phyloP scores from a whole-genome alignment of 2,329 filamentous ascomycete genomes.

The Hymenoscyphus linearis region DNA sequence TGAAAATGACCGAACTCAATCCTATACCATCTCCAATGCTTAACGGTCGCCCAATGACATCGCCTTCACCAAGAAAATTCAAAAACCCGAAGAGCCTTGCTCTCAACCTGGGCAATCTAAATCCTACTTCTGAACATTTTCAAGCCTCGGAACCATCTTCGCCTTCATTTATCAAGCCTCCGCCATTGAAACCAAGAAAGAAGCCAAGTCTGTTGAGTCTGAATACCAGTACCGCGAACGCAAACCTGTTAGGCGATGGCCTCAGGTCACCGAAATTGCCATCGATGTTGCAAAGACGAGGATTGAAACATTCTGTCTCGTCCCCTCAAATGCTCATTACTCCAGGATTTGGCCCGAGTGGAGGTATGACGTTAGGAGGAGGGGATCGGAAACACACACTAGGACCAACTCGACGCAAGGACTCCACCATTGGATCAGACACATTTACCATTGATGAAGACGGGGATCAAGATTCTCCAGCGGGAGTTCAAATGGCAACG shows the following conservation, averaged over 20 bases:
- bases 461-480: slow-evolving; percentile 43
- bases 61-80: slow-evolving; percentile 64
- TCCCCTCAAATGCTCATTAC: slow-evolving; percentile 61
- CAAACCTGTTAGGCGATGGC: slow-evolving; percentile 44
- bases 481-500: slow-evolving; percentile 57
- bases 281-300: slow-evolving; percentile 56
- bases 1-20: slow-evolving; percentile 32
- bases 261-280: slow-evolving; percentile 49
- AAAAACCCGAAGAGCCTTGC: slow-evolving; percentile 82
- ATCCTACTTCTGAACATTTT: slow-evolving; percentile 41
- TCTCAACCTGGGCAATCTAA: slow-evolving; percentile 54
- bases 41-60: slow-evolving; percentile 55
- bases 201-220: slow-evolving; percentile 75
- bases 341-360: slow-evolving; percentile 53
- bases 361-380: slow-evolving; percentile 56
- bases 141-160: slow-evolving; percentile 53
- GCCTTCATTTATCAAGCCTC: slow-evolving; percentile 75
- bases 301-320: slow-evolving; percentile 62
- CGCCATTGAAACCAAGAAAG: slow-evolving; percentile 57
- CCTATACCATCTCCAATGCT: slow-evolving; percentile 39
- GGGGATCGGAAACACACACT: slow-evolving; percentile 38
- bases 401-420: slow-evolving; percentile 29
- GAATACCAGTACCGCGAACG: slow-evolving; percentile 60
- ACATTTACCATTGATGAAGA: slow-evolving; percentile 31
- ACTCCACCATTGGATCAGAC: slow-evolving; percentile 24